Conservation (phyloP, 345 rosid species). For the Eucalyptus globulus region DNA sequence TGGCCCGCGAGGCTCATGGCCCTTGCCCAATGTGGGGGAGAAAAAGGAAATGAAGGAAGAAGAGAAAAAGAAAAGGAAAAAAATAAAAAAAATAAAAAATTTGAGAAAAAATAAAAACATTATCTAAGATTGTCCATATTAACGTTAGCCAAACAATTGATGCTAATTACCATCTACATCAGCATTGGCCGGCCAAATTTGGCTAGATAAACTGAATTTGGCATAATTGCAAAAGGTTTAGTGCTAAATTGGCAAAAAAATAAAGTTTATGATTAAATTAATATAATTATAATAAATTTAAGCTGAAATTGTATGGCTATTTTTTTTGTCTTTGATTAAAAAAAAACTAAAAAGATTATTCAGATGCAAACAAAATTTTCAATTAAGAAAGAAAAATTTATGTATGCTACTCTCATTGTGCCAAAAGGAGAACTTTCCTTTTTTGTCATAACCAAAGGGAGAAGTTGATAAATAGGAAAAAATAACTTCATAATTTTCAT, state of each 20-base stretch:
- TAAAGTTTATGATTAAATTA: fast-evolving
- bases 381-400: background rate
- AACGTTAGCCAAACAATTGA: too few relatives aligned
- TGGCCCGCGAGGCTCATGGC: fast-evolving
- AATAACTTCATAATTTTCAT: background rate
- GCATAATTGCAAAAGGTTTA: fast-evolving
- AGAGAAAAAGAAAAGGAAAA: too few relatives aligned
- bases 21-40: fast-evolving
- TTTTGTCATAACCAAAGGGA: background rate
- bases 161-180: too few relatives aligned
- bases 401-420: fast-evolving
- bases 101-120: too few relatives aligned
- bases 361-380: background rate
- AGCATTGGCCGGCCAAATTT: fast-evolving
- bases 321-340: background rate
- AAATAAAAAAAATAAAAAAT: too few relatives aligned
- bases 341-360: background rate
- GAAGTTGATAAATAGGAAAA: background rate
- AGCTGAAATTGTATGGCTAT: background rate
- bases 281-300: too few relatives aligned
- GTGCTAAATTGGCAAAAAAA: too few relatives aligned
- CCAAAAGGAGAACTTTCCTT: too few relatives aligned
- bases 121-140: too few relatives aligned
- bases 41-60: too few relatives aligned
- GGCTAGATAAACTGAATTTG: fast-evolving